phyloP scores from a whole-genome alignment of 2,329 filamentous ascomycete genomes.

The Calonectria hawksworthii region DNA sequence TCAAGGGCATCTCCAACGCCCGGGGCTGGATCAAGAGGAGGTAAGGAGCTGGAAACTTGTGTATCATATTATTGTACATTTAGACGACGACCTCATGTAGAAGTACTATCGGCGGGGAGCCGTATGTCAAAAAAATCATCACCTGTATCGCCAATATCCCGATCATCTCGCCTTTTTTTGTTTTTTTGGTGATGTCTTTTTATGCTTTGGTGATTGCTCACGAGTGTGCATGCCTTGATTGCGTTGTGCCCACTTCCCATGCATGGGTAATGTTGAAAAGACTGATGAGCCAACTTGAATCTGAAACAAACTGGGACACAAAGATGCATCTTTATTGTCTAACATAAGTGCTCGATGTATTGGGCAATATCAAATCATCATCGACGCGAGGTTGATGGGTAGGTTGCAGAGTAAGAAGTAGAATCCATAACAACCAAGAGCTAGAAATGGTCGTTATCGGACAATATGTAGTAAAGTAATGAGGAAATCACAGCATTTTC shows the following conservation, averaged over 20 bases:
- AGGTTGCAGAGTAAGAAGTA: background rate
- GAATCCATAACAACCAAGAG: background rate
- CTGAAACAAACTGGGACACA: background rate
- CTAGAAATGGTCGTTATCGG: background rate
- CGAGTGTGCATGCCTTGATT: background rate
- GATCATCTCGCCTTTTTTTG: background rate
- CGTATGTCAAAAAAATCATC: conserved; percentile 12
- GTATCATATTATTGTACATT: conserved; percentile 47
- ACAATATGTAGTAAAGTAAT: too few species aligned
- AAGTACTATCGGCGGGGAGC: conserved; percentile 29
- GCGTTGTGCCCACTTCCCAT: background rate
- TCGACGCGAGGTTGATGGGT: background rate
- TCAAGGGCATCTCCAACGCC: conserved; percentile 61
- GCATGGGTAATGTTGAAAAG: background rate
- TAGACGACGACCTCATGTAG: conserved; percentile 43
- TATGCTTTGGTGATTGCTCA: too few species aligned
- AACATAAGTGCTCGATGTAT: background rate
- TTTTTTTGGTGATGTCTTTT: background rate
- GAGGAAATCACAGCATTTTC: background rate
- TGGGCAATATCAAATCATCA: background rate
- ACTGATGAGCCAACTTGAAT: background rate
- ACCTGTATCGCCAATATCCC: background rate
- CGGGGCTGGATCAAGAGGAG: conserved; percentile 59
- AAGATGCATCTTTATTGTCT: background rate
- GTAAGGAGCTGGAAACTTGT: conserved; percentile 38